Base-by-base conservation (phyloP, 1,284 basidiomycete genomes). In the Rhodotorula sp. region DNA sequence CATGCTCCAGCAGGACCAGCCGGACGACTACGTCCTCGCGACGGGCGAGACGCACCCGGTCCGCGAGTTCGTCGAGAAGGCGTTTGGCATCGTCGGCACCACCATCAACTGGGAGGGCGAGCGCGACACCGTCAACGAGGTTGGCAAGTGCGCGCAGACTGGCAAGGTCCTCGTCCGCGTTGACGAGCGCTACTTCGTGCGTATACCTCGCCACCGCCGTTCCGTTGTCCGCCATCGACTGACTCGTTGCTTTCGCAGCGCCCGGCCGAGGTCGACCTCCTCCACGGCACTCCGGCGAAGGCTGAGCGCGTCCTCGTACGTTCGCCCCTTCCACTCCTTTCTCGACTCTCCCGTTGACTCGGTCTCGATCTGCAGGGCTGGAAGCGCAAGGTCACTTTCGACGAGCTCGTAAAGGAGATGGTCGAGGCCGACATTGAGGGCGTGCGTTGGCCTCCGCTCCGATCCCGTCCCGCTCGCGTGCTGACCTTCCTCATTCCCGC, bases 31-130 rank as follows among this genome's bases (percentile, higher is more conserved):
- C 79, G 93, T 96, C 50, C 89, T 96, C 56, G 93, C 93, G 0
- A 95, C 91, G 1, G 92, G 92, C 46, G 92, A 95, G 84, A 95
- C 92, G 39, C 94, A 96, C 81, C 88, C 88, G 57, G 93, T 96
- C 44, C 88, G 91, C 63, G 91, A 94, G 82, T 95, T 89, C 78
- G 91, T 95, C 73, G 88, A 94, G 80, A 92, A 91, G 82, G 82
- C 93, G 32, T 96, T 96, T 80, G 83, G 78, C 13, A 83, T 86
- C 58, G 86, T 92, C 39, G 88, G 86, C 53, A 88, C 88, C 55
- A 79, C 85, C 59, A 86, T 78, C 61, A 90, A 88, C 71, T 95
- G 93, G 93, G 85, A 88, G 74, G 89, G 90, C 34, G 80, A 82
- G 46, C 91, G 89, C 29, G 78, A 79, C 63, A 73, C 75, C 34